Evolutionary conservation across 225 moss, liverwort and hornwort species (phyloP), one percentile per base, ranked within the genome.

Genomic region (Pseudisothecium myosuroides): DNA sequence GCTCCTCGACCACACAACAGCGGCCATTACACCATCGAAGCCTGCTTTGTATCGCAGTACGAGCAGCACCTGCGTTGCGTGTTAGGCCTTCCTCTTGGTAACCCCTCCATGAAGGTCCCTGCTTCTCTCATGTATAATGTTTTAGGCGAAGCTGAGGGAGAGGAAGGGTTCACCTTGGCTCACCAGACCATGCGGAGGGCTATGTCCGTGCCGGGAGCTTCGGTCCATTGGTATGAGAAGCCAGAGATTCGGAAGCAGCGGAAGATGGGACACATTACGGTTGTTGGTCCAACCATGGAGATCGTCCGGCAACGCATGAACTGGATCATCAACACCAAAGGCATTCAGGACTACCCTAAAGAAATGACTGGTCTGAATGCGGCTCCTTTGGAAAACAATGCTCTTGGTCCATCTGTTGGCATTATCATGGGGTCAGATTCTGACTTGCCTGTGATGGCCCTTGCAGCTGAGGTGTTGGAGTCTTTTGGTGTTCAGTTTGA

Each of bases 351-450:
- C 28, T 92, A 92, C 17, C 87, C 90, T 1, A 80, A 62, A 26
- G 89, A 92, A 43, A 85, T 39, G 50, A 52, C 24, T 34, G 85
- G 60, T 36, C 34, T 83, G n/a, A 64, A 60, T 23, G 90, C 69
- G 18, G 79, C 83, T 34, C 41, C 66, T 62, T 76, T 47, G 24
- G 76, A 88, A 56, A 76, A 7, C 18, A 71, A 18, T 47, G 17
- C 85, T 26, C 61, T 79, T 29, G 71, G 82, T 82, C 90, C 97
- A 26, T 88, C 93, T 58, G 94, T 97, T 43, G 93, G 96, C 65
- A 96, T 98, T 20, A 97, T 98, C 61, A 98, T 98, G 98, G 97
- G 97, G 2, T 98, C 98, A 31, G 98, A 97, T 64, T 98, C 98
- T 7, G 98, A 97, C 91, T 88, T 98, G 85, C 96, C 96, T 12